Evolutionary conservation across 208 protist species (phyloP).

Genomic region (Acanthamoeba sp.): DNA sequence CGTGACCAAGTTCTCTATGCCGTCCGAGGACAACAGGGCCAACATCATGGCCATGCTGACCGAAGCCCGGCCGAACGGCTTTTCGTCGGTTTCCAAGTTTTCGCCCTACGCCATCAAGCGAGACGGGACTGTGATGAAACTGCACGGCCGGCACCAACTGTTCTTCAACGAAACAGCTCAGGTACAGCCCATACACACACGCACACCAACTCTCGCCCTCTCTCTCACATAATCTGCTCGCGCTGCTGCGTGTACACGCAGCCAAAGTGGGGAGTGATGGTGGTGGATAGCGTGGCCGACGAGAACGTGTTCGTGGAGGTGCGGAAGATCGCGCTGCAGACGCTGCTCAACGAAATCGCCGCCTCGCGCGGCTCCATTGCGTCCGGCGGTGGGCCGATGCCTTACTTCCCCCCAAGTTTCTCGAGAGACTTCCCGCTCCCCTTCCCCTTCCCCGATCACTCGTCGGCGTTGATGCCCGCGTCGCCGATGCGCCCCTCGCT

Average conservation of each 20-base stretch:
- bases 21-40: neutral
- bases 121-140: constrained; percentile 7
- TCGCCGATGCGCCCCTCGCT: neutral
- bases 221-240: neutral
- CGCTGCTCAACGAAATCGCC: neutral
- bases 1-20: constrained; percentile 43
- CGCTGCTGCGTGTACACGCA: no score
- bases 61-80: neutral
- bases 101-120: constrained; percentile 44
- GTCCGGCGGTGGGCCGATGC: neutral
- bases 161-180: constrained; percentile 47
- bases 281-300: neutral
- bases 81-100: neutral
- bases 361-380: neutral
- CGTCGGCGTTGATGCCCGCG: neutral
- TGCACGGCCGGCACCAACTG: constrained; percentile 9
- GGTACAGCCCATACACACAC: neutral
- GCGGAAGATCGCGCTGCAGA: constrained; percentile 6
- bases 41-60: neutral
- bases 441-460: neutral
- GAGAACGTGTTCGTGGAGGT: constrained; percentile 37
- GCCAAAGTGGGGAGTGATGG: constrained; percentile 45
- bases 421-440: neutral
- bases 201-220: neutral
- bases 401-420: neutral